Evolutionary conservation across 192 early-diverging fungal genomes (phyloP).

Genomic region (Coemansia sp.): DNA sequence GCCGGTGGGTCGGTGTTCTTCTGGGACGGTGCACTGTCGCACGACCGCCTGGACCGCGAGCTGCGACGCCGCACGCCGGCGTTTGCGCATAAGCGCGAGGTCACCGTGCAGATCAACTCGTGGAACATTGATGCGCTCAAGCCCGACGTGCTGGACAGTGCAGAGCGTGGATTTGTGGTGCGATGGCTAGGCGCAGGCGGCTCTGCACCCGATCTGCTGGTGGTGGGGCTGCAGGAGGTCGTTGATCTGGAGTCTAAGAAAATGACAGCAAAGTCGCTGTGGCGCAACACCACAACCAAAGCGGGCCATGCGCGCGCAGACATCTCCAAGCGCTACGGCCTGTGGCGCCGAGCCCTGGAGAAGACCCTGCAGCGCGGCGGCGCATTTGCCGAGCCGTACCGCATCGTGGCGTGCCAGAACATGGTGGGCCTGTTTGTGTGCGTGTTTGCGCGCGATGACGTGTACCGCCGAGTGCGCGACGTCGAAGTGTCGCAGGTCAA

Average conservation of each 20-base stretch:
- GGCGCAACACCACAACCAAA: constrained; percentile 34
- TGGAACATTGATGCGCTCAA: constrained; percentile 95
- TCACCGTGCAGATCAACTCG: constrained; percentile 78
- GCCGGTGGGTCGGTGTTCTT: constrained; percentile 46
- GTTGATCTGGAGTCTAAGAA: constrained; percentile 85
- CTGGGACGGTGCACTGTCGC: constrained; percentile 49
- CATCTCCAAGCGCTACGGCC: constrained; percentile 66
- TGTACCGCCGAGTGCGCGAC: constrained; percentile 56
- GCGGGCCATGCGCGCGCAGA: constrained; percentile 22
- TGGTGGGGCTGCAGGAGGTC: constrained; percentile 95
- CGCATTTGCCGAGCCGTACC: constrained; percentile 57
- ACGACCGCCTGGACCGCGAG: constrained; percentile 55
- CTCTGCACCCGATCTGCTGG: constrained; percentile 74
- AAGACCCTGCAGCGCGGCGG: constrained; percentile 56
- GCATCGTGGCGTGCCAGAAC: constrained; percentile 70
- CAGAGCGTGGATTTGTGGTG: constrained; percentile 30
- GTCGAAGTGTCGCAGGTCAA: constrained; percentile 75
- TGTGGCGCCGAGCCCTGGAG: constrained; percentile 80
- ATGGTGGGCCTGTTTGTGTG: constrained; percentile 91
- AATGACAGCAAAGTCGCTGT: constrained; percentile 65
- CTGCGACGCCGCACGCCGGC: constrained; percentile 62
- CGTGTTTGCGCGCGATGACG: constrained; percentile 72
- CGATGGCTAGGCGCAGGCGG: constrained; percentile 44
- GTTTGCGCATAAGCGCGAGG: constrained; percentile 63
- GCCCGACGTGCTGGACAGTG: constrained; percentile 70